Base-by-base conservation (phyloP, 345 rosid genomes). In the Lepidium africanum region DNA sequence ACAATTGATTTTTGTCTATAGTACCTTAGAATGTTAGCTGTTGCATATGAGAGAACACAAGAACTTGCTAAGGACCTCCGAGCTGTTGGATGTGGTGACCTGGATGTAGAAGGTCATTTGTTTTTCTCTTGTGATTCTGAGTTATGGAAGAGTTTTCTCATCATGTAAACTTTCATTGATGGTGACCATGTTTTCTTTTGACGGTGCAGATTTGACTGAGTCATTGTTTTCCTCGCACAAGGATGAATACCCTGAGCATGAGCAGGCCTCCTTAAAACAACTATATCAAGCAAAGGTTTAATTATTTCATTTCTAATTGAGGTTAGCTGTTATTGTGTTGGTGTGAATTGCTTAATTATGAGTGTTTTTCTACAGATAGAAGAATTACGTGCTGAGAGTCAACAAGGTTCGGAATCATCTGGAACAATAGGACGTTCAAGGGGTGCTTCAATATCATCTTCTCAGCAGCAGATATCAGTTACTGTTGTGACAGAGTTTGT, bases 21-120 rank as follows among this genome's bases (percentile, higher is more conserved):
- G 99, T 91, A 95, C 82, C 90, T 95, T 61, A 89, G 99, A 85
- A 85, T 95, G 91, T 84, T 95, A 55, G 93, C 96, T 21, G 96
- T 91, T 71, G 87, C 93, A 49, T 91, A 95, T 74, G 99, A 91
- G 90, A 95, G 89, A 84, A 91, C 99, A 5, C 89, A 86, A 69
- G 99, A 91, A 78, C 97, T 95, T 82, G 90, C 97, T 53, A 87
- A 91, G 80, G 96, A 89, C 70, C 89, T 95, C 63, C 88, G 82
- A 70, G 81, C 93, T 46, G 93, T 91, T 71, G 99, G 99, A 75
- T 95, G 99, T 15, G 96, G 99, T 79, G 97, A 91, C 80, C 85
- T 91, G 81, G 96, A 91, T 82, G 84, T 95, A 80, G 96, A 89
- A 79, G 96, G 99, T 91, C 80, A 78, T 54, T 36, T 46, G 33